A percentile compares a stretch with the other conserved stretches of the same genome.
Conservation (phyloP, 2,329 filamentous ascomycete species). For the Emmonsiellopsis sp. region DNA sequence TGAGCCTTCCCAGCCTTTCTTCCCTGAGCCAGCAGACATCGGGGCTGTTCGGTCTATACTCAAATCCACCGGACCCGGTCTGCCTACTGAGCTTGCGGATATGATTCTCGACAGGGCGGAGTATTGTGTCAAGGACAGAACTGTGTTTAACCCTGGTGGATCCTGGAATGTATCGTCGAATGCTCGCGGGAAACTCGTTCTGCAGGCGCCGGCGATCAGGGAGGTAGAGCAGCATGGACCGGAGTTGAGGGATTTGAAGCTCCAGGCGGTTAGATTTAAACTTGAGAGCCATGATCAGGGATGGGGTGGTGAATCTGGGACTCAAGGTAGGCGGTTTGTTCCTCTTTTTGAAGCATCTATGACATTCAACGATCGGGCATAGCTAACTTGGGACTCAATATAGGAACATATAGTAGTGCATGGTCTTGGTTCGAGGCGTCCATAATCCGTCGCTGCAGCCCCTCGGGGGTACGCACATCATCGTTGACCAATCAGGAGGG, state of each 20-base stretch:
- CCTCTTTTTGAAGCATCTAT: not conserved
- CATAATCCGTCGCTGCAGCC: not conserved
- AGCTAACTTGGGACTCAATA: not conserved
- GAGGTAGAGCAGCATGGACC: not conserved
- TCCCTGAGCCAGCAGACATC: constrained; percentile 1
- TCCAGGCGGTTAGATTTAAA: constrained; percentile 1
- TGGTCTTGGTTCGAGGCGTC: constrained; percentile 3
- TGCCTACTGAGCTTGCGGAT: constrained; percentile 3
- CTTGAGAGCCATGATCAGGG: constrained; percentile 3
- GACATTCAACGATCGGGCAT: not conserved
- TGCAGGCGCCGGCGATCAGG: not conserved
- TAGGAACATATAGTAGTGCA: not conserved
- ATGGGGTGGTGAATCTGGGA: not conserved
- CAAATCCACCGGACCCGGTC: not conserved
- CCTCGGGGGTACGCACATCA: not conserved
- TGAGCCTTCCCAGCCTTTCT: not conserved
- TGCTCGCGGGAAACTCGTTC: not conserved
- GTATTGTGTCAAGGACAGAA: not conserved
- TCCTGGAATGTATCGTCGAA: not conserved
- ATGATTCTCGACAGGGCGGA: constrained; percentile 2
- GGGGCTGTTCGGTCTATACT: not conserved
- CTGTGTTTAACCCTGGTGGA: not conserved
- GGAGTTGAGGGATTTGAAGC: constrained; percentile 1
- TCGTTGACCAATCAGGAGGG: not conserved
- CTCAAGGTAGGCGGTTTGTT: not conserved